phyloP scores from a whole-genome alignment of 2,329 filamentous ascomycete species.

The Cordyceps fumosorosea region DNA sequence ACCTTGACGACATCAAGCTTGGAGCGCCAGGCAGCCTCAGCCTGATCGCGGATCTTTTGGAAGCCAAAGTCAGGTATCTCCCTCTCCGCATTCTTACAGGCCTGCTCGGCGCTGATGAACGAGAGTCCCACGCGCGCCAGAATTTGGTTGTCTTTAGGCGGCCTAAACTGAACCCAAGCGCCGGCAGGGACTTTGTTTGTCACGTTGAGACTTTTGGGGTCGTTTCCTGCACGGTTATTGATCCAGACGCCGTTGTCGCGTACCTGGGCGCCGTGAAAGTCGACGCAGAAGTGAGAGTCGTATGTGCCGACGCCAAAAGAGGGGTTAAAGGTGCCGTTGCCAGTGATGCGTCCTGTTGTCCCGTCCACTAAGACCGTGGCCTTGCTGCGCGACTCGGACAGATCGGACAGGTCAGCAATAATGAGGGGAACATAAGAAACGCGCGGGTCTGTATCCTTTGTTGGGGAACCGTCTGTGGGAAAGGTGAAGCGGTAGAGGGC shows the following conservation, averaged over 20 bases:
- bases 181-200: slow-evolving; percentile 37
- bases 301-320: slow-evolving; percentile 57
- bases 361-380: slow-evolving; percentile 27
- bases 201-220: slow-evolving; percentile 32
- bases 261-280: slow-evolving; percentile 47
- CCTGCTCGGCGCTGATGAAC: slow-evolving; percentile 60
- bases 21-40: slow-evolving; percentile 54
- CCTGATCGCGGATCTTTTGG: slow-evolving; percentile 43
- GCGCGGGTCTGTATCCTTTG: slow-evolving; percentile 13
- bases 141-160: slow-evolving; percentile 37
- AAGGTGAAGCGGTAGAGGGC: slow-evolving; percentile 58
- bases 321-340: slow-evolving; percentile 50
- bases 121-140: slow-evolving; percentile 64
- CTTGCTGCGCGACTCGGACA: slow-evolving; percentile 28
- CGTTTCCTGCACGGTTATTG: slow-evolving; percentile 42
- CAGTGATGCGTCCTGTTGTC: slow-evolving; percentile 48
- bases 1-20: slow-evolving; percentile 56
- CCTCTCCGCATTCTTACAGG: slow-evolving; percentile 61
- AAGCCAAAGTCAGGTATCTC: slow-evolving; percentile 67
- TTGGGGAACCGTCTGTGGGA: slow-evolving; percentile 25
- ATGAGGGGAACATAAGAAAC: slow-evolving; percentile 40
- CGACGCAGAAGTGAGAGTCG: slow-evolving; percentile 52
- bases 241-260: slow-evolving; percentile 52
- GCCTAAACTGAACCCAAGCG: slow-evolving; percentile 57
- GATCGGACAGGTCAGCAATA: slow-evolving; percentile 52